Percentiles rank a stretch among this genome's conserved stretches.
phyloP scores from a whole-genome alignment of 495 filamentous ascomycete species.

The Darksidea phi region DNA sequence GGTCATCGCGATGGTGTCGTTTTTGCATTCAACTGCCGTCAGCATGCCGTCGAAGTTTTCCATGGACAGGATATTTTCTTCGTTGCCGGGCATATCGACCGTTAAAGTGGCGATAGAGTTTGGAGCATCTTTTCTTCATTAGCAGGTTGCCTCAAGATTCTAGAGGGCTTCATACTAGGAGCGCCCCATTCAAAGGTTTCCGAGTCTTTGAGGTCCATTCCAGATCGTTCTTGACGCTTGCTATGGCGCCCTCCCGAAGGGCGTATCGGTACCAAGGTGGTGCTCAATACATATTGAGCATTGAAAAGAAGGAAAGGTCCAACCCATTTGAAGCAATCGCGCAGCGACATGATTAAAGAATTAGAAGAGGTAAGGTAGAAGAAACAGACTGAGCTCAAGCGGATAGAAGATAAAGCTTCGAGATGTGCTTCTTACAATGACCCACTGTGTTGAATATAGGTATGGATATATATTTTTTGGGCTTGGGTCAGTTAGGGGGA shows the following conservation, averaged over 20 bases:
- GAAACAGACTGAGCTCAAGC: no score
- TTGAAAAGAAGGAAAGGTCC: background rate
- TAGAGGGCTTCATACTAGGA: slow-evolving; percentile 18
- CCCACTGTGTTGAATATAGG: no score
- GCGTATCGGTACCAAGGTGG: slow-evolving; percentile 6
- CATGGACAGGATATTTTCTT: slow-evolving; percentile 44
- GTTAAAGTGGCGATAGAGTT: slow-evolving; percentile 40
- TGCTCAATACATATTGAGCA: slow-evolving; percentile 5
- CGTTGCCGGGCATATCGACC: slow-evolving; percentile 39
- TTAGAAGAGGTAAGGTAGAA: no score
- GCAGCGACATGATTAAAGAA: background rate
- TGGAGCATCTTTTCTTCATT: slow-evolving; percentile 16
- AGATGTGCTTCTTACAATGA: no score
- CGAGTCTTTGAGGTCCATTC: slow-evolving; percentile 33
- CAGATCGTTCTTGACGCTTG: slow-evolving; percentile 11
- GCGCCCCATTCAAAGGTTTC: slow-evolving; percentile 41
- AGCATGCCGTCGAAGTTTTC: slow-evolving; percentile 43
- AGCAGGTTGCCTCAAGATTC: background rate
- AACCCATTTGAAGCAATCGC: background rate
- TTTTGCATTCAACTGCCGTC: slow-evolving; percentile 40
- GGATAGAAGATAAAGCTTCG: no score
- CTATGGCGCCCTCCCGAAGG: slow-evolving; percentile 6
- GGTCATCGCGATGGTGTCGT: slow-evolving; percentile 36
- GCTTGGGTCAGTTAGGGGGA: no score
- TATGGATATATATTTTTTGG: no score